Conservation (phyloP, 805 yeast species). For the Candida nonsorbophila region DNA sequence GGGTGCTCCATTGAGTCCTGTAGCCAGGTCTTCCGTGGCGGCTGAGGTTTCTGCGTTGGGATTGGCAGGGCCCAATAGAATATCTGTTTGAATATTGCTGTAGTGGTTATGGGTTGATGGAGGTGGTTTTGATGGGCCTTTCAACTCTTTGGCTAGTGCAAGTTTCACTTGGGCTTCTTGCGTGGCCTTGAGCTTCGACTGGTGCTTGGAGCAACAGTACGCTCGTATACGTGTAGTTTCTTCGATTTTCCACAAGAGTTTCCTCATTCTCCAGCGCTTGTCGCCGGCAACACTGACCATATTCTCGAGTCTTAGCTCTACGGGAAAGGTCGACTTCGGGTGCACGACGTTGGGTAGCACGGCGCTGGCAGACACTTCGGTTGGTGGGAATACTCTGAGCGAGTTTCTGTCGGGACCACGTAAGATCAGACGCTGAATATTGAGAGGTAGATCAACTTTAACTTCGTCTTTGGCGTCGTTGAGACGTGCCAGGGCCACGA, state of each 20-base stretch:
- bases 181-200: slow-evolving; percentile 39
- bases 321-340: slow-evolving; percentile 80
- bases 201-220: slow-evolving; percentile 55
- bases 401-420: slow-evolving; percentile 84
- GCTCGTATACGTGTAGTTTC: slow-evolving; percentile 67
- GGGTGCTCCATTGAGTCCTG: slow-evolving; percentile 9
- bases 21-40: slow-evolving; percentile 1
- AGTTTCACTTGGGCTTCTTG: slow-evolving; percentile 31
- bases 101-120: slow-evolving; percentile 18
- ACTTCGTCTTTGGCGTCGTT: slow-evolving; percentile 18
- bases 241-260: slow-evolving; percentile 83
- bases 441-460: slow-evolving; percentile 54
- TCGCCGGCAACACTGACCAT: slow-evolving; percentile 46
- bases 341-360: slow-evolving; percentile 83
- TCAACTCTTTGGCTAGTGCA: slow-evolving; percentile 2
- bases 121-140: slow-evolving; percentile 1
- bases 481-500: slow-evolving; percentile 54
- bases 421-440: slow-evolving; percentile 70
- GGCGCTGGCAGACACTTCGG: slow-evolving; percentile 82
- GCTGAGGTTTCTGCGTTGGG: slow-evolving; percentile 1
- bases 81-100: slow-evolving; percentile 22
- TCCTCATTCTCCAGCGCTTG: slow-evolving; percentile 88
- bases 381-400: slow-evolving; percentile 91
- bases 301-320: slow-evolving; percentile 79
- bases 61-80: slow-evolving; percentile 9